Evolutionary conservation across 495 filamentous ascomycete species (phyloP).

Genomic region (Parathielavia appendiculata): DNA sequence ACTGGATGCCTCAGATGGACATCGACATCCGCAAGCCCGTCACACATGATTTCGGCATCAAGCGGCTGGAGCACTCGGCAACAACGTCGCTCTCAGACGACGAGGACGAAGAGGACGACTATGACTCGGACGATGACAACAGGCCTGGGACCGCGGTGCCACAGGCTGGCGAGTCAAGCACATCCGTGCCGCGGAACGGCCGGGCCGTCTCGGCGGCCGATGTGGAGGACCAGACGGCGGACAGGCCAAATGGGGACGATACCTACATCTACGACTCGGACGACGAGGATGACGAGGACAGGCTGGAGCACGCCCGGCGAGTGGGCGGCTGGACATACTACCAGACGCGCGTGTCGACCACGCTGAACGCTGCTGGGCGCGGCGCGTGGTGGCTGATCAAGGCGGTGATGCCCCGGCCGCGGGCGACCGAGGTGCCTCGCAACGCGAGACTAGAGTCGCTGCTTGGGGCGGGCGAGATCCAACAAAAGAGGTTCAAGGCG

Average conservation of each 20-base stretch:
- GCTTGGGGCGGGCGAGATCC: slow-evolving; percentile 45
- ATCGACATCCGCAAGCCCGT: slow-evolving; percentile 93
- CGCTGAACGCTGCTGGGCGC: slow-evolving; percentile 29
- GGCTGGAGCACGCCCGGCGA: slow-evolving; percentile 65
- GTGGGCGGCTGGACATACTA: slow-evolving; percentile 69
- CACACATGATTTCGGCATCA: slow-evolving; percentile 81
- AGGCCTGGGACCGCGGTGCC: slow-evolving; percentile 20
- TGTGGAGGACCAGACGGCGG: slow-evolving; percentile 45
- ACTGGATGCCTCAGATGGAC: slow-evolving; percentile 98
- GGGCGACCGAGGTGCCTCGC: slow-evolving; percentile 54
- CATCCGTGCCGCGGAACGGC: slow-evolving; percentile 35
- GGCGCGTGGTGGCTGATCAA: slow-evolving; percentile 44
- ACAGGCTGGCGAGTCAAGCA: slow-evolving; percentile 33
- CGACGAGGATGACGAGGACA: slow-evolving; percentile 65
- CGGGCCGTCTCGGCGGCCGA: slow-evolving; percentile 38
- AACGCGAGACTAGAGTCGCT: slow-evolving; percentile 46
- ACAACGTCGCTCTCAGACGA: slow-evolving; percentile 74
- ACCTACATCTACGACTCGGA: slow-evolving; percentile 95
- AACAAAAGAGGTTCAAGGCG: slow-evolving; percentile 69
- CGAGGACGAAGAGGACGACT: slow-evolving; percentile 46
- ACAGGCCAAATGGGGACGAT: slow-evolving; percentile 48
- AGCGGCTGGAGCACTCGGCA: slow-evolving; percentile 66
- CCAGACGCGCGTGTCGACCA: slow-evolving; percentile 44
- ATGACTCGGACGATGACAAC: slow-evolving; percentile 53
- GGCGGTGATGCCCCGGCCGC: slow-evolving; percentile 54